Conservation (phyloP, 805 yeast genomes). For the Candida tallmaniae region DNA sequence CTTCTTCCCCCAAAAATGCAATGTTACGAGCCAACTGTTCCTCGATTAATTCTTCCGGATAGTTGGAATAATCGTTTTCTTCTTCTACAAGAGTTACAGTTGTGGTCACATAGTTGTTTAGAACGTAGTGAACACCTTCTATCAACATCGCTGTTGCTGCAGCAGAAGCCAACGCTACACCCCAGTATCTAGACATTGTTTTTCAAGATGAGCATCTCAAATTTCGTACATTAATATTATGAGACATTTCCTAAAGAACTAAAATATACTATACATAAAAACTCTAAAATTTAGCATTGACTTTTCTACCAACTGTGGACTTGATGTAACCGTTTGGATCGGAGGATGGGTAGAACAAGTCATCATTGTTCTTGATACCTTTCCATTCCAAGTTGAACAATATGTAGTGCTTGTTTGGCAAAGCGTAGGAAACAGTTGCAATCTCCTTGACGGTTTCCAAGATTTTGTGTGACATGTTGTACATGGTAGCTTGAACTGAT, state of each 20-base stretch:
- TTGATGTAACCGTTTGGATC: constrained; percentile 93
- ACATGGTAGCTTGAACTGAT: constrained; percentile 97
- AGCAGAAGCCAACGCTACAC: constrained; percentile 10
- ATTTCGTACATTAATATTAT: too few species aligned
- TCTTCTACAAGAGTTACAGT: constrained; percentile 3
- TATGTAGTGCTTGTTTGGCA: constrained; percentile 92
- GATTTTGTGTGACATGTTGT: constrained; percentile 78
- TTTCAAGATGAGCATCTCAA: too few species aligned
- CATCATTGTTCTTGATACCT: constrained; percentile 75
- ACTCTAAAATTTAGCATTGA: constrained; percentile 45
- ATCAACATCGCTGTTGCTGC: constrained; percentile 31
- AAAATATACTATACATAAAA: too few species aligned
- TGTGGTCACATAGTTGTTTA: constrained; percentile 1
- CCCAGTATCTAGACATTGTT: constrained; percentile 17
- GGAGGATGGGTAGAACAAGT: constrained; percentile 82
- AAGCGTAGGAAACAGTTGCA: constrained; percentile 61
- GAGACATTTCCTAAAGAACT: too few species aligned
- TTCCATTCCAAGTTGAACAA: constrained; percentile 79
- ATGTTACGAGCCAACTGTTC: constrained; percentile 94
- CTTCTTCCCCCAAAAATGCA: constrained; percentile 86
- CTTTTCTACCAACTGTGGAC: constrained; percentile 72
- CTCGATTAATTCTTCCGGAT: constrained; percentile 65
- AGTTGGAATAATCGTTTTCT: too few species aligned
- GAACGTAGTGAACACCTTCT: constrained; percentile 30
- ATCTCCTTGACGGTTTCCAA: constrained; percentile 54